Conservation (phyloP, 2,329 filamentous ascomycete species). For the Exophiala spinifera region DNA sequence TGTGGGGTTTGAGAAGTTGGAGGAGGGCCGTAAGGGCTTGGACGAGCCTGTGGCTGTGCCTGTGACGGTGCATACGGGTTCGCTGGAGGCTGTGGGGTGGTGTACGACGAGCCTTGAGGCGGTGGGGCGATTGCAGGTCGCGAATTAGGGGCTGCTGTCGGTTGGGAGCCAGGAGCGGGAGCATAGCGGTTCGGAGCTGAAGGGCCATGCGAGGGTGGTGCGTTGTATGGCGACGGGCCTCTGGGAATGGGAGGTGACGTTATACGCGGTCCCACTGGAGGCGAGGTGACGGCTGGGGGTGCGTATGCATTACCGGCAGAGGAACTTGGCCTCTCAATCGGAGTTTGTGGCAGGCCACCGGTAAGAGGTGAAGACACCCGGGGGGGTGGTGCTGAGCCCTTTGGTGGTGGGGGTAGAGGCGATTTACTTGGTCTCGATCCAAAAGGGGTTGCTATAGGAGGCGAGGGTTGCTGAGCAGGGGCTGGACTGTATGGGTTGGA, state of each 20-base stretch:
- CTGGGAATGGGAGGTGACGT: conserved; percentile 63
- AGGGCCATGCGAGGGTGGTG: conserved; percentile 63
- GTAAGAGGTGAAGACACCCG: conserved; percentile 69
- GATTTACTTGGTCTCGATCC: conserved; percentile 56
- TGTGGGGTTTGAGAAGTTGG: conserved; percentile 45
- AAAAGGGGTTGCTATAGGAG: conserved; percentile 60
- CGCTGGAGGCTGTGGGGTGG: conserved; percentile 42
- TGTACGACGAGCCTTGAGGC: conserved; percentile 36
- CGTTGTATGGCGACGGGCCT: conserved; percentile 81
- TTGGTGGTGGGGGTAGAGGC: conserved; percentile 78
- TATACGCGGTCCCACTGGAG: conserved; percentile 40
- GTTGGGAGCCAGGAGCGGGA: conserved; percentile 60
- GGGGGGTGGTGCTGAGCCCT: conserved; percentile 65
- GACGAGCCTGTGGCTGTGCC: conserved; percentile 37
- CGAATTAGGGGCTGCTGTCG: conserved; percentile 40
- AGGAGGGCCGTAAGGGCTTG: conserved; percentile 45
- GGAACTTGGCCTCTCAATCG: conserved; percentile 53
- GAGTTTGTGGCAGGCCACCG: conserved; percentile 51
- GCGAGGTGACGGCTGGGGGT: conserved; percentile 51
- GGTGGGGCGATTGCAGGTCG: conserved; percentile 51
- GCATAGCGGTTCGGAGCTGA: conserved; percentile 76
- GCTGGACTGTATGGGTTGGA: conserved; percentile 63
- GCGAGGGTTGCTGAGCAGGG: conserved; percentile 54
- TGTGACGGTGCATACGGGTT: conserved; percentile 60
- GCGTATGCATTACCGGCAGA: conserved; percentile 63